Evolutionary conservation across 2,329 filamentous ascomycete species (phyloP).

Genomic region (Aspergillus pseudoviridinutans): DNA sequence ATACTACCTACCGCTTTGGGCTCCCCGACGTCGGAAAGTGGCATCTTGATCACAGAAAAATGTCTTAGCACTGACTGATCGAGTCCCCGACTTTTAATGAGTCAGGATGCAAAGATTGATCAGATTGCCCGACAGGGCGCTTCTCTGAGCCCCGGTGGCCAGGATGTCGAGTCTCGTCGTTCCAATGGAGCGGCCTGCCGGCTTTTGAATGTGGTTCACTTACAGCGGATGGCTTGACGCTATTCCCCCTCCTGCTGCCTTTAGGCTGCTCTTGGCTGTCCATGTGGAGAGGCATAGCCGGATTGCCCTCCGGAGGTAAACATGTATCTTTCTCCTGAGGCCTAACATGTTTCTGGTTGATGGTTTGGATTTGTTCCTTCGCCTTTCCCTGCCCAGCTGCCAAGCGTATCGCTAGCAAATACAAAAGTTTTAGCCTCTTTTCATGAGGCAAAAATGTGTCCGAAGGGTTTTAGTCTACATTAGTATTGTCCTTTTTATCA

Average conservation of each 20-base stretch:
- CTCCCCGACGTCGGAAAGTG: no score
- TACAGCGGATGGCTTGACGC: background rate
- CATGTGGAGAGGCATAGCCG: background rate
- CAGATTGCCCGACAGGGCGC: background rate
- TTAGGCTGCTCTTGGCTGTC: background rate
- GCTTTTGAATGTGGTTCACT: background rate
- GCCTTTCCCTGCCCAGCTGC: background rate
- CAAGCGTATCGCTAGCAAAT: background rate
- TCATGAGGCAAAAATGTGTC: background rate
- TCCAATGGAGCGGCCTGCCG: background rate
- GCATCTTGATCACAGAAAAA: no score
- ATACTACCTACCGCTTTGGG: no score
- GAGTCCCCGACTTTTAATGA: background rate
- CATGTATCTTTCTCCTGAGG: no score
- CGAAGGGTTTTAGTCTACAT: background rate
- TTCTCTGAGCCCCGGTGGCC: background rate
- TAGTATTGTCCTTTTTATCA: background rate
- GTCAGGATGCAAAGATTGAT: background rate
- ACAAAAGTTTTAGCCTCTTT: background rate
- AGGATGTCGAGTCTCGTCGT: background rate
- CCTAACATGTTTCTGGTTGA: background rate
- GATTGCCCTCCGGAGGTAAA: background rate
- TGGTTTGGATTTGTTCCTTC: background rate
- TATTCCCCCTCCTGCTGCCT: background rate
- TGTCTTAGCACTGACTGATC: background rate